A percentile compares a stretch with the other conserved stretches of the same genome.
These are phyloP conservation scores for Hansenula anomala DNA, from an alignment of 1,139 yeast genomes.

Conservation along the genomic window DNA sequence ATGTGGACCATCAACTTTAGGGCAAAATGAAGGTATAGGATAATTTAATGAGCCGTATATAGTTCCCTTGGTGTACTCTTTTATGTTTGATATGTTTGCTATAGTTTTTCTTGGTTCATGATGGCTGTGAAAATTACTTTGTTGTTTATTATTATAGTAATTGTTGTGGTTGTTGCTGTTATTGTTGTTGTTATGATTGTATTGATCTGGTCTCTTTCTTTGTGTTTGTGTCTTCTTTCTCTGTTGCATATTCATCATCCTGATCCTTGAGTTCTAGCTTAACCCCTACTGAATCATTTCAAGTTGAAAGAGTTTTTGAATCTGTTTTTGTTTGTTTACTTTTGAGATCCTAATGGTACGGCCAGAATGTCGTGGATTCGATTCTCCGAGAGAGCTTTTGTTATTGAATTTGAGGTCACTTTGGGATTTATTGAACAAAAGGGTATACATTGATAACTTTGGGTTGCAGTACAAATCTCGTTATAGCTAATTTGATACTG, in stretches of 20 bases:
- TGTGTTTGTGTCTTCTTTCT: neutral
- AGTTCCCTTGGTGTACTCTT: constrained; percentile 9
- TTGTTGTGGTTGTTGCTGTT: neutral
- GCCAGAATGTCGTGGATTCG: too few species aligned
- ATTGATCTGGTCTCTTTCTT: neutral
- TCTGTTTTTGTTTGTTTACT: too few species aligned
- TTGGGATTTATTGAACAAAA: too few species aligned
- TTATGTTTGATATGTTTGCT: constrained; percentile 6
- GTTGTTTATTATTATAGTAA: neutral
- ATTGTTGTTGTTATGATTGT: neutral
- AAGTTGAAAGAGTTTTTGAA: too few species aligned
- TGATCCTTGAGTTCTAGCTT: neutral
- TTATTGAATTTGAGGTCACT: too few species aligned
- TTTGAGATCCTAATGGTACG: too few species aligned
- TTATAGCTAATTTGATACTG: too few species aligned
- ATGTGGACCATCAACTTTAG: neutral
- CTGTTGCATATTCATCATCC: neutral
- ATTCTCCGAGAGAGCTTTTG: too few species aligned
- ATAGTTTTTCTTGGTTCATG: constrained; percentile 1
- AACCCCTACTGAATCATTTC: too few species aligned
- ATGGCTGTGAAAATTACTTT: neutral
- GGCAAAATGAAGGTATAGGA: constrained; percentile 9
- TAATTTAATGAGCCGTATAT: constrained; percentile 12
- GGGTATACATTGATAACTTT: too few species aligned
- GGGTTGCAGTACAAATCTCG: too few species aligned